phyloP scores from a whole-genome alignment of 192 early-diverging fungal species.

The Coemansia sp. region DNA sequence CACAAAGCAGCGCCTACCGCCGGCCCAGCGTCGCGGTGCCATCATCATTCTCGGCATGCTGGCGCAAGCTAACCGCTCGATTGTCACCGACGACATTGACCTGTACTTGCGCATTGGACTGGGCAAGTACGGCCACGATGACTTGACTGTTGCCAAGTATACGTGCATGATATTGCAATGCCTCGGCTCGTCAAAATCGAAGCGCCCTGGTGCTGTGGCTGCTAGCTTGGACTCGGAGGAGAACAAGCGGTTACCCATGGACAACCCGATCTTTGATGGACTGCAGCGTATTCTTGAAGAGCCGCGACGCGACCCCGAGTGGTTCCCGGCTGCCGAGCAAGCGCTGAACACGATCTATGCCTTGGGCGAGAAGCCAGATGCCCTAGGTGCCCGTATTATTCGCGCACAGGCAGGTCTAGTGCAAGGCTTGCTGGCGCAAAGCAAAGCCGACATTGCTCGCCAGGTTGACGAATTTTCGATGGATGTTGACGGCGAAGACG shows the following conservation, averaged over 20 bases:
- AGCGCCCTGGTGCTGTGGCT: conserved; percentile 24
- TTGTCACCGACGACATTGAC: conserved; percentile 88
- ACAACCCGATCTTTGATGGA: conserved; percentile 62
- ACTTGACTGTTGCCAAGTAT: conserved; percentile 84
- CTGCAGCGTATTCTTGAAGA: conserved; percentile 57
- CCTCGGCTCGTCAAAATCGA: conserved; percentile 53
- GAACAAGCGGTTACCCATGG: conserved; percentile 58
- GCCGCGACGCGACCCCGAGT: conserved; percentile 50
- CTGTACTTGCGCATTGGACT: conserved; percentile 82
- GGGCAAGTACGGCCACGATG: conserved; percentile 77
- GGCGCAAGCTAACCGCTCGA: conserved; percentile 79
- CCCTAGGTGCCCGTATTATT: conserved; percentile 77
- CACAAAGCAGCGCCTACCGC: conserved; percentile 65
- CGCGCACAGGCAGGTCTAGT: conserved; percentile 66
- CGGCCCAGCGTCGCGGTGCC: conserved; percentile 79
- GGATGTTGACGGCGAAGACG: conserved; percentile 42
- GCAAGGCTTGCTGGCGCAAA: conserved; percentile 55
- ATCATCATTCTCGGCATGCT: conserved; percentile 95
- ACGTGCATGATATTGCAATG: conserved; percentile 94
- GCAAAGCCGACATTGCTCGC: conserved; percentile 2
- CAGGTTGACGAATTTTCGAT: conserved; percentile 19
- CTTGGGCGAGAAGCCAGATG: conserved; percentile 90
- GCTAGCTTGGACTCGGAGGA: conserved; percentile 27
- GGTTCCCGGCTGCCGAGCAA: conserved; percentile 94
- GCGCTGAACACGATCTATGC: conserved; percentile 92